Evolutionary conservation across 129 eudicot species (phyloP), one percentile per base, ranked within the genome.

Genomic region (Tagetes patula): DNA sequence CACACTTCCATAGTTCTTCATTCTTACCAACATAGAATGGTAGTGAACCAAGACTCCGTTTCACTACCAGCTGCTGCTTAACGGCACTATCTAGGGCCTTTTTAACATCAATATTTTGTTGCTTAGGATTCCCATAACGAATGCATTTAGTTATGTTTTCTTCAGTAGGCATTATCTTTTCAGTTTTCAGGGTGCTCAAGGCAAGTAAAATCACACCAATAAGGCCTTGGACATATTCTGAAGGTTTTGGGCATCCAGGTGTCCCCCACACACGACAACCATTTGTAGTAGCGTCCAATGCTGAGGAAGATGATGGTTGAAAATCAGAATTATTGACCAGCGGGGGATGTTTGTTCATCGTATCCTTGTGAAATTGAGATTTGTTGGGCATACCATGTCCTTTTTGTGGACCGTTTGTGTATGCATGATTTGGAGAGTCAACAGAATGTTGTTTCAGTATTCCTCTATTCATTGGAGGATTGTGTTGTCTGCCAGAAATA

Each of bases 161-260:
- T 85, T 90, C 93, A 10, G 91, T 90, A 12, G 96, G 98, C 82
- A 81, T 67, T 66, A 94, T 86, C 85, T 90, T 94, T 83, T 94
- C 96, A 64, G 3, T 86, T 72, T 83, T 87, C 61, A 90, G 89
- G 58, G 87, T 83, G 84, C 92, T 91, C 82, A 94, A 84, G 50
- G 96, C 85, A 77, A 87, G 96, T 74, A 90, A 81, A 61, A 94
- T 67, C 69, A 90, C 85, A 71, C 91, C 96, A 49, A 85, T 87
- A 63, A 88, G 89, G 52, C 96, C 96, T 81, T 82, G 98, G 56
- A 84, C 78, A 84, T 90, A 84, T 68, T 88, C 91, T 46, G 91
- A 78, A 72, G 96, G 93, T 80, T 84, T 82, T 7, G 96, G 87
- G 69, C 85, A 77, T 76, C 96, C 96, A 46, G 91, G 86, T 48